These are phyloP conservation scores for Ustilago cynodontis DNA, from an alignment of 1,284 basidiomycete genomes.

Conservation along the genomic window DNA sequence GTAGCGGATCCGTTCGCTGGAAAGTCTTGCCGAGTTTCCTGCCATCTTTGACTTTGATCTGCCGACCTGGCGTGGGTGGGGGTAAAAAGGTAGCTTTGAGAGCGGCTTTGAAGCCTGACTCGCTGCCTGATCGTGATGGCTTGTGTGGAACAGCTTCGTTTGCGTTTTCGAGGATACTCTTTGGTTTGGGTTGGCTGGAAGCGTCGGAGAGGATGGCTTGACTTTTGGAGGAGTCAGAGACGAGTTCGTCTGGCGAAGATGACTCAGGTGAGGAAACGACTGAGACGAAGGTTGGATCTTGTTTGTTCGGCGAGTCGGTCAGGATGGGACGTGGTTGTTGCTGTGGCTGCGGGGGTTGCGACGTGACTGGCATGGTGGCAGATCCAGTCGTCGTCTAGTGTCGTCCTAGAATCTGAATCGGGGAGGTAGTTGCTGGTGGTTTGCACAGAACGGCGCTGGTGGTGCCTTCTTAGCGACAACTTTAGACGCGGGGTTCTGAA, in stretches of 20 bases:
- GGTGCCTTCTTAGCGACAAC: no score
- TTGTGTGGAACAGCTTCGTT: constrained; percentile 45
- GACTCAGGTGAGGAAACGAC: constrained; percentile 15
- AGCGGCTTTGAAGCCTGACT: constrained; percentile 42
- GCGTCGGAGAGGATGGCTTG: constrained; percentile 9
- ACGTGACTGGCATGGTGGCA: constrained; percentile 22
- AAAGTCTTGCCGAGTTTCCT: constrained; percentile 59
- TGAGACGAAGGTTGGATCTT: constrained; percentile 11
- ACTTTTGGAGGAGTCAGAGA: constrained; percentile 23
- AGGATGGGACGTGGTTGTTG: neutral
- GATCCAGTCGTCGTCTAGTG: neutral
- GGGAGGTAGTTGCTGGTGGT: no score
- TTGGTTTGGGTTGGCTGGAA: constrained; percentile 32
- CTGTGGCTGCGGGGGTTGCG: constrained; percentile 9
- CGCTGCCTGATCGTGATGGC: constrained; percentile 22
- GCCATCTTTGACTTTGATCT: constrained; percentile 50
- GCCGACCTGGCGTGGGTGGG: constrained; percentile 52
- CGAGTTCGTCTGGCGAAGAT: constrained; percentile 28
- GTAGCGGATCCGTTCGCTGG: constrained; percentile 42
- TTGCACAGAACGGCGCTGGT: no score
- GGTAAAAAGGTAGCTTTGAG: constrained; percentile 59
- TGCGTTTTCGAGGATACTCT: constrained; percentile 57
- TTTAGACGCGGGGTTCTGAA: neutral
- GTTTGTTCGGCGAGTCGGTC: constrained; percentile 22
- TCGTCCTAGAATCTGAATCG: no score